These are phyloP conservation scores for Curvularia verruculosa DNA, from an alignment of 2,329 filamentous ascomycete species.

Conservation along the genomic window DNA sequence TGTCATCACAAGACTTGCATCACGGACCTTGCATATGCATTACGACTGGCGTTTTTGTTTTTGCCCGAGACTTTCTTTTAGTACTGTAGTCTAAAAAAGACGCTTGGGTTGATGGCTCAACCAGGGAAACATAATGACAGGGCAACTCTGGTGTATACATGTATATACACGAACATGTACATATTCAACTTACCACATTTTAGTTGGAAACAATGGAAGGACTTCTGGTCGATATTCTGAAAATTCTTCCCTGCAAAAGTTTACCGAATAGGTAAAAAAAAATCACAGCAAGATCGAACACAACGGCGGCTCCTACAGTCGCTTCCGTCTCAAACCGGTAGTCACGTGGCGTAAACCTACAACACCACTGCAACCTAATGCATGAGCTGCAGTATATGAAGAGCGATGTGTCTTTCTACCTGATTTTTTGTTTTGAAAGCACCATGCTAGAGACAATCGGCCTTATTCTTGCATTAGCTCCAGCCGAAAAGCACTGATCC, in stretches of 20 bases:
- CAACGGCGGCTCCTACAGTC: no score
- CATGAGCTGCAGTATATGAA: neutral
- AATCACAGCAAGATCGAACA: no score
- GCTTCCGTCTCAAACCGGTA: neutral
- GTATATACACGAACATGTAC: neutral
- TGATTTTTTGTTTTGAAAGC: neutral
- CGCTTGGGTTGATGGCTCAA: neutral
- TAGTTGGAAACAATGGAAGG: neutral
- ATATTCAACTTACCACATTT: neutral
- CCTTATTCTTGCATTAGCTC: neutral
- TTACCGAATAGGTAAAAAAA: neutral
- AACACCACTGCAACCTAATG: neutral
- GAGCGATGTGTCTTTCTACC: neutral
- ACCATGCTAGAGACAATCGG: neutral
- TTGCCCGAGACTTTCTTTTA: neutral
- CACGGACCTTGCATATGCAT: slow-evolving; percentile 19
- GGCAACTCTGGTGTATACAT: neutral
- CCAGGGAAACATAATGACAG: neutral
- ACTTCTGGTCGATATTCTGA: neutral
- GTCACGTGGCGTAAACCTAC: neutral
- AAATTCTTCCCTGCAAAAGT: neutral
- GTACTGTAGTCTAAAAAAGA: neutral
- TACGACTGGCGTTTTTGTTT: slow-evolving; percentile 15
- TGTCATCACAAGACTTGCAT: slow-evolving; percentile 1
- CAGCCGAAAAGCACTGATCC: neutral